Evolutionary conservation across 257 asterid genomes (phyloP).

Genomic region (Verbena officinalis): DNA sequence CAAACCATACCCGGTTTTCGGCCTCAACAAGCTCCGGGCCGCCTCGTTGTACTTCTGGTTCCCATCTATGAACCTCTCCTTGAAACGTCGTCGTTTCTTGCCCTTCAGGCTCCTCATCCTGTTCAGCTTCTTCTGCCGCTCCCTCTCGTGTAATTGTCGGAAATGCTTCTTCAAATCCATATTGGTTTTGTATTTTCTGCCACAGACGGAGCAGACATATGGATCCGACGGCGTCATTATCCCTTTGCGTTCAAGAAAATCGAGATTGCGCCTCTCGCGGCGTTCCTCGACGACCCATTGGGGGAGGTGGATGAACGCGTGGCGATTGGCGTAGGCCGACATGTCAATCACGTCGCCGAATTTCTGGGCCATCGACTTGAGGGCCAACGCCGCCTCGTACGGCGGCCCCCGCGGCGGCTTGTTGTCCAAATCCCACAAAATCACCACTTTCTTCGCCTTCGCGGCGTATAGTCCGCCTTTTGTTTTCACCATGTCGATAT

Average conservation of each 20-base stretch:
- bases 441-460: slow-evolving; percentile 74
- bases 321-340: slow-evolving; percentile 89
- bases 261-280: slow-evolving; percentile 59
- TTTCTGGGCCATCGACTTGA: slow-evolving; percentile 62
- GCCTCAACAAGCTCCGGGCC: slow-evolving; percentile 60
- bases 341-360: slow-evolving; percentile 82
- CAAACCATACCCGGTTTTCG: slow-evolving; percentile 77
- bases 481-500: slow-evolving; percentile 80
- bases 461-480: slow-evolving; percentile 66
- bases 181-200: slow-evolving; percentile 71
- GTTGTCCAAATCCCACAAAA: slow-evolving; percentile 93
- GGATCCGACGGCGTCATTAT: slow-evolving; percentile 43
- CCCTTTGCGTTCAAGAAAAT: slow-evolving; percentile 71
- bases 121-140: slow-evolving; percentile 76
- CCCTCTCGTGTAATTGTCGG: slow-evolving; percentile 79
- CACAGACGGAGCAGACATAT: slow-evolving; percentile 83
- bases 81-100: slow-evolving; percentile 77
- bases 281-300: slow-evolving; percentile 83
- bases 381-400: slow-evolving; percentile 75
- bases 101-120: slow-evolving; percentile 85
- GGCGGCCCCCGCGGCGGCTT: slow-evolving; percentile 97
- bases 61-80: slow-evolving; percentile 72
- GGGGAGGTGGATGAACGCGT: slow-evolving; percentile 86
- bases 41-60: slow-evolving; percentile 81
- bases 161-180: slow-evolving; percentile 85